Conservation (phyloP, 2,329 filamentous ascomycete genomes). For the Ophiostoma populinum region DNA sequence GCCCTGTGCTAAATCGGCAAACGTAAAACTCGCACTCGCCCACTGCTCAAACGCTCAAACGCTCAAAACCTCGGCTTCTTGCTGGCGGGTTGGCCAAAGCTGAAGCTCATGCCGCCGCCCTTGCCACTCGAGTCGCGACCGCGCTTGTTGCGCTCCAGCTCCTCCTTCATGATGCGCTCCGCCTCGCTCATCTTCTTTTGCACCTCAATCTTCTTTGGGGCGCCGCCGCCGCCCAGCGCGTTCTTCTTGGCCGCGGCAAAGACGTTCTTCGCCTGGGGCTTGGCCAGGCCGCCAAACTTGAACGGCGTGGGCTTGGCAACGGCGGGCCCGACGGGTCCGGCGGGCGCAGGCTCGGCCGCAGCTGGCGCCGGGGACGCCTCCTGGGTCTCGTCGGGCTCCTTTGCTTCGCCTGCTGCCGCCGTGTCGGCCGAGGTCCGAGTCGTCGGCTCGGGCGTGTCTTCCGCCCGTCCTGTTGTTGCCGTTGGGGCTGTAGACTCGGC, state of each 20-base stretch:
- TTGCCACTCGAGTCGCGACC: constrained; percentile 27
- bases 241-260: constrained; percentile 55
- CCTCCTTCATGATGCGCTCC: constrained; percentile 77
- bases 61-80: constrained; percentile 33
- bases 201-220: constrained; percentile 45
- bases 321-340: no score
- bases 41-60: no score
- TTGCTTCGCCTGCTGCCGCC: not conserved
- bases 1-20: not conserved
- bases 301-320: constrained; percentile 36
- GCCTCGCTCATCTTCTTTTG: constrained; percentile 78
- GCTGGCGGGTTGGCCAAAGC: constrained; percentile 12
- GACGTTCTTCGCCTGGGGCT: constrained; percentile 59
- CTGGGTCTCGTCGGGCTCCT: not conserved
- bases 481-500: constrained; percentile 6
- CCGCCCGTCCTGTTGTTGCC: constrained; percentile 9
- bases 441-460: not conserved
- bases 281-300: constrained; percentile 37
- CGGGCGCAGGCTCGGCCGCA: constrained; percentile 28
- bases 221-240: constrained; percentile 35
- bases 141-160: constrained; percentile 57
- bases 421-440: not conserved
- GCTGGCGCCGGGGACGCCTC: not conserved
- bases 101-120: constrained; percentile 4
- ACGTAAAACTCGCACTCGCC: no score